A percentile compares a stretch with the other conserved stretches of the same genome.
These are phyloP conservation scores for Beauveria brongniartii DNA, from an alignment of 2,329 filamentous ascomycete species.

Conservation along the genomic window DNA sequence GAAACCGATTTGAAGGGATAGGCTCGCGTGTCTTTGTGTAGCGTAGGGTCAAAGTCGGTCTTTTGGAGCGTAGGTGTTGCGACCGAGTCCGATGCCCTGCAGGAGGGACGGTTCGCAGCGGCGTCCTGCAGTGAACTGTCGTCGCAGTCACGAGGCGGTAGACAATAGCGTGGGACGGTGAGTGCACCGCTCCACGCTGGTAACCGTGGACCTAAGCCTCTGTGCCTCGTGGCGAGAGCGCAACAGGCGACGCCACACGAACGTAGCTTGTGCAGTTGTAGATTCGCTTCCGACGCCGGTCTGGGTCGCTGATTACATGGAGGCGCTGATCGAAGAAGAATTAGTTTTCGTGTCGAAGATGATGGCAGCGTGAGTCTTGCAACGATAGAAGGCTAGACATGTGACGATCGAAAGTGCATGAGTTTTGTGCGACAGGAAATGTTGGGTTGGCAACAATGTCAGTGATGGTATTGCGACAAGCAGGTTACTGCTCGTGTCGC, in stretches of 20 bases:
- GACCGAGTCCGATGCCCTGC: conserved; percentile 15
- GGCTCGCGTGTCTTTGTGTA: background rate
- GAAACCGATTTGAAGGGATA: conserved; percentile 10
- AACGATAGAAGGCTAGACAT: background rate
- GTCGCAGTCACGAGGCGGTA: conserved; percentile 14
- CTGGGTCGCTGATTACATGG: conserved; percentile 8
- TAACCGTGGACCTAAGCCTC: conserved; percentile 22
- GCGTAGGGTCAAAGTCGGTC: conserved; percentile 13
- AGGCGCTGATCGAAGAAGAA: background rate
- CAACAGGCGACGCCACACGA: conserved; percentile 20
- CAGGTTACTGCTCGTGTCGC: background rate
- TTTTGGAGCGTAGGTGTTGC: background rate
- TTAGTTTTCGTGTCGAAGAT: background rate
- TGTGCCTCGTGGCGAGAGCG: conserved; percentile 18
- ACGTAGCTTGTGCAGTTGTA: background rate
- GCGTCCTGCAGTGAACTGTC: conserved; percentile 16
- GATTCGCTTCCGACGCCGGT: background rate
- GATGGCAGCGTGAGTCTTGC: background rate
- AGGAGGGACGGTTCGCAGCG: conserved; percentile 16
- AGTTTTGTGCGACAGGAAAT: conserved; percentile 5
- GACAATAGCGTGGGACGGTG: conserved; percentile 27
- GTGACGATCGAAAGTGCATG: background rate
- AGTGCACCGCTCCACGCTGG: conserved; percentile 33
- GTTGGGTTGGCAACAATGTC: background rate
- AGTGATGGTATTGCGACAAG: background rate